Conservation (phyloP, 805 yeast species). For the Metschnikowia bowlesiae region DNA sequence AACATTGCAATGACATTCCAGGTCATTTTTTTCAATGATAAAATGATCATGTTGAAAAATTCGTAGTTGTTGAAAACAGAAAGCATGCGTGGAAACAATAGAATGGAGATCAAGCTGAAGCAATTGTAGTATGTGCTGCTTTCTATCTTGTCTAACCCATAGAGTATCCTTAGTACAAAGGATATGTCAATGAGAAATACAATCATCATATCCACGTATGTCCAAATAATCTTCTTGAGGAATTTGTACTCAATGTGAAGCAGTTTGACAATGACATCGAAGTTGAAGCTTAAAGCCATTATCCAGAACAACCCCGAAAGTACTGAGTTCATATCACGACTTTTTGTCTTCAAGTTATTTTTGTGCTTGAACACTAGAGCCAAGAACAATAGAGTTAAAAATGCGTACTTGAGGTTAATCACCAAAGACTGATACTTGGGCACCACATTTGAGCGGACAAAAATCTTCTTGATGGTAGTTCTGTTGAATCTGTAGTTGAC, state of each 20-base stretch:
- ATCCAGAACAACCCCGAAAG: slow-evolving; percentile 40
- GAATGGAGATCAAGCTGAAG: slow-evolving; percentile 43
- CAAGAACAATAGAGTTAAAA: slow-evolving; percentile 29
- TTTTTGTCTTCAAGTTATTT: slow-evolving; percentile 1
- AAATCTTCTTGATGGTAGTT: slow-evolving; percentile 28
- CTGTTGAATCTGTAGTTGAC: slow-evolving; percentile 30
- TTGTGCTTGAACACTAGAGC: slow-evolving; percentile 25
- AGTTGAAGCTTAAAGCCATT: slow-evolving; percentile 43
- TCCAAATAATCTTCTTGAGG: slow-evolving; percentile 51
- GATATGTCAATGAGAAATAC: slow-evolving; percentile 35
- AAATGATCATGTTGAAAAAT: slow-evolving; percentile 47
- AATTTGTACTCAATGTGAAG: slow-evolving; percentile 43
- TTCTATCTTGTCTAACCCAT: slow-evolving; percentile 11
- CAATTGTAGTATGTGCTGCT: slow-evolving; percentile 23
- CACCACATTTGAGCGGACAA: slow-evolving; percentile 29
- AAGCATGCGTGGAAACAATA: slow-evolving; percentile 47
- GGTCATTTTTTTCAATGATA: slow-evolving; percentile 49
- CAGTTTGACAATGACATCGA: slow-evolving; percentile 44
- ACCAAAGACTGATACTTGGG: slow-evolving; percentile 42
- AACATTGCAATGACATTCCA: slow-evolving; percentile 47
- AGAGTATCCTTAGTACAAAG: slow-evolving; percentile 22
- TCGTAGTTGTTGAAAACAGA: slow-evolving; percentile 48
- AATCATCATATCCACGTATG: slow-evolving; percentile 43
- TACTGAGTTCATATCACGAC: neutral
- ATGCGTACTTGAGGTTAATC: slow-evolving; percentile 31